Conservation (phyloP, 306 rosid species). For the Corylus americana region DNA sequence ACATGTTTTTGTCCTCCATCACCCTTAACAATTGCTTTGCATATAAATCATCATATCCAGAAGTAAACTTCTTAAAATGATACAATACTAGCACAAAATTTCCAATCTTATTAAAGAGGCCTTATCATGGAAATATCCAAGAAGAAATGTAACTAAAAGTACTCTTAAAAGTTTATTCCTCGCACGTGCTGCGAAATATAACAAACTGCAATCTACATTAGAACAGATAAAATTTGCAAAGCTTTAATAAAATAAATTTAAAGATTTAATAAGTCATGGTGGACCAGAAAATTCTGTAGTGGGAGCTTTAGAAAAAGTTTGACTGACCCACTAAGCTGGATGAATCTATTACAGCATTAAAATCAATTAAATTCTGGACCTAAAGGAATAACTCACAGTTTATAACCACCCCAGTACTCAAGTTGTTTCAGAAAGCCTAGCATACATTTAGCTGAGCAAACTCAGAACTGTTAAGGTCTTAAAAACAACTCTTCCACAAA, state of each 20-base stretch:
- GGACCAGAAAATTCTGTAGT: background rate
- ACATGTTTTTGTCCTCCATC: constrained; percentile 57
- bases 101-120: background rate
- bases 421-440: background rate
- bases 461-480: background rate
- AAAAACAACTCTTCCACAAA: background rate
- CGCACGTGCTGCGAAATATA: background rate
- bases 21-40: constrained; percentile 56
- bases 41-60: constrained; percentile 22
- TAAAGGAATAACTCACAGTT: too few relatives aligned
- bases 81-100: background rate
- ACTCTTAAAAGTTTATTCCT: constrained; percentile 8
- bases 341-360: background rate
- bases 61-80: constrained; percentile 10
- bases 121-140: background rate
- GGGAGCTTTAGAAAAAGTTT: background rate
- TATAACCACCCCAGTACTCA: background rate
- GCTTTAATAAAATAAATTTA: background rate
- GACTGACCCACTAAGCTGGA: too few relatives aligned
- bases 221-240: background rate
- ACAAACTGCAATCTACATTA: background rate
- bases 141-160: constrained; percentile 5
- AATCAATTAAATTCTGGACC: background rate
- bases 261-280: background rate
- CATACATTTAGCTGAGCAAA: background rate